Conservation (phyloP, 352 stramenopile species). For the Globisporangium lucens region DNA sequence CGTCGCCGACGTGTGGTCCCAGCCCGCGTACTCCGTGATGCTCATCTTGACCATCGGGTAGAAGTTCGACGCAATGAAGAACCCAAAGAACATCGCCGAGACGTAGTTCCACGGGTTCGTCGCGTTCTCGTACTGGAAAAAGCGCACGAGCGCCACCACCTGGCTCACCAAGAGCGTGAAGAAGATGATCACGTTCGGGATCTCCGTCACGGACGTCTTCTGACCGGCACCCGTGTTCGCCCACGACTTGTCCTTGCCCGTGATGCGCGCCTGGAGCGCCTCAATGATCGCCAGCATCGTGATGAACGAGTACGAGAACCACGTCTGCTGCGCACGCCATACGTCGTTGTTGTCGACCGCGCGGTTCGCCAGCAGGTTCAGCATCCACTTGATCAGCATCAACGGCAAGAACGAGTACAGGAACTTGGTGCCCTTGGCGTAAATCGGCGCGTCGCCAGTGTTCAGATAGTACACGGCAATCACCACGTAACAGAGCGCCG, state of each 20-base stretch:
- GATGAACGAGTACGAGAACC: slow-evolving; percentile 90
- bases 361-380: slow-evolving; percentile 83
- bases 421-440: slow-evolving; percentile 74
- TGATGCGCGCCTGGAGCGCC: slow-evolving; percentile 70
- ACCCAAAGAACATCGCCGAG: slow-evolving; percentile 85
- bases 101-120: slow-evolving; percentile 89
- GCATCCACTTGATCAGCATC: slow-evolving; percentile 75
- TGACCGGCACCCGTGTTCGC: slow-evolving; percentile 87
- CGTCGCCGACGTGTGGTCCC: slow-evolving; percentile 81
- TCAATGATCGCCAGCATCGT: slow-evolving; percentile 85
- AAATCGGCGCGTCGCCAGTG: slow-evolving; percentile 83
- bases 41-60: slow-evolving; percentile 92
- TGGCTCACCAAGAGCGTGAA: slow-evolving; percentile 79
- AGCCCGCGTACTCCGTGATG: slow-evolving; percentile 88
- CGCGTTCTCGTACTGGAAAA: slow-evolving; percentile 89
- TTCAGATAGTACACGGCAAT: slow-evolving; percentile 87
- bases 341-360: slow-evolving; percentile 89
- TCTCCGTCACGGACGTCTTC: slow-evolving; percentile 87
- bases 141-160: slow-evolving; percentile 75
- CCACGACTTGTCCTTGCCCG: slow-evolving; percentile 85
- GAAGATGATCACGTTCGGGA: slow-evolving; percentile 88
- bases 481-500: slow-evolving; percentile 79
- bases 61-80: slow-evolving; percentile 84
- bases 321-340: slow-evolving; percentile 87
- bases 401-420: slow-evolving; percentile 87